Base-by-base conservation (phyloP, 768 basidiomycete genomes). In the Agrocybe praecox region DNA sequence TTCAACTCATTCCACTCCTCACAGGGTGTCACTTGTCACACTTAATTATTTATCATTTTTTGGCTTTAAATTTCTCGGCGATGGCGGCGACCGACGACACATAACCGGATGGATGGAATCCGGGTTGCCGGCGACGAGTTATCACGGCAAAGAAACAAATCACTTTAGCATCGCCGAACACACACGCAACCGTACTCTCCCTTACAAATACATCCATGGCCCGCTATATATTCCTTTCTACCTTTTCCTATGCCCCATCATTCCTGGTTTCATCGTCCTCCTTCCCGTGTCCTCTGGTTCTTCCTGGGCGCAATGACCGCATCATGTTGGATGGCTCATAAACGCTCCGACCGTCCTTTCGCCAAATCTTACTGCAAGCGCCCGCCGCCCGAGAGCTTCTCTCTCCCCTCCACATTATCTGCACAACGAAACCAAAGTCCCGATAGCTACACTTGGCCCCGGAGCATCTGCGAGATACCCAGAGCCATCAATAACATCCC, bases 231-330 rank as follows among this genome's bases (percentile, higher is more conserved):
- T 11, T 1, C 33, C 12, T 32, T 36, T 15, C 47, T 22, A 15
- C 23, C 17, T 45, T 36, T 34, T 15, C 42, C 18, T 15, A 56
- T 56, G 55, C 52, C 49, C 22, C 56, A 57, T 48, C 58, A 54
- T 48, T 26, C 56, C 49, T 29, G 53, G 18, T 59, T 55, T 52
- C 49, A 45, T 22, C 65, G 68, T 32, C 68, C 79, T 6, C 81
- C 83, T n/a, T 82, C 82, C 44, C 86, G 89, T 59, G 42, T 88
- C 52, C 26, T 90, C 67, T 90, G 89, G 89, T 88, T 90, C 76
- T 9, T 79, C 62, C 18, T 89, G 60, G 89, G 89, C 57, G 87
- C 83, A 6, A 73, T 71, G 2, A 63, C 71, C 49, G 77, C 76
- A 40, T 72, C 71, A n/a, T 68, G 69, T 44, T 76, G 68, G 72